Base-by-base conservation (phyloP, 371 early-diverging fungal species). In the Thermomucor indicae-seudaticae region DNA sequence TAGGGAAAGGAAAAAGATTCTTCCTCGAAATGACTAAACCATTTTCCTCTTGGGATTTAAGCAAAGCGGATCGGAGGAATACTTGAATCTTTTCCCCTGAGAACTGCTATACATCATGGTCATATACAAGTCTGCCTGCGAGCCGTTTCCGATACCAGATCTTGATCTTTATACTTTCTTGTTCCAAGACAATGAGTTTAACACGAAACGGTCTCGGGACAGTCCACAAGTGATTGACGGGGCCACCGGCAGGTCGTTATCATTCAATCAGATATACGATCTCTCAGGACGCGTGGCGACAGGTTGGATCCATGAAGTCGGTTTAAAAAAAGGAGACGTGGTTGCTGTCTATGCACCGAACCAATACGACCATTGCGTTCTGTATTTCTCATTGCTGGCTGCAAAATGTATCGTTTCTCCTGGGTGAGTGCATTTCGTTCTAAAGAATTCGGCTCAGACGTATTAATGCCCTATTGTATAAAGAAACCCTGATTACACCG, bases 271-370 rank as follows among this genome's bases (percentile, higher is more conserved):
- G 45, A 57, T 89, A 25, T 67, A 65, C 37, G 45, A 58, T 27
- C 55, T 66, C 17, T 72, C 83, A 8, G 60, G 67, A 38, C 59
- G 72, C 8, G 74, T 91, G 51, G 87, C 87, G 19, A 65, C 76
- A 7, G 89, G 88, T 4, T 73, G 91, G 65, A 46, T 25, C 7
- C 60, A 74, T 55, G 64, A 80, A 46, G 63, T 82, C 4, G 77
- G 77, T 0, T 70, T 92, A 22, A 70, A 79, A 37, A 71, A 73
- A 30, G 84, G 89, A 28, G 86, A 91, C 53, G 84, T 84, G 0
- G 75, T 90, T 16, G 90, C 83, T 25, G 65, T 88, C 6, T 84
- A 83, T 51, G 70, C 88, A 12, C 88, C 86, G 28, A 93, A 92
- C 40, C 71, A 74, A 43, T 57, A 56, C 30, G 64, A 74, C 44